Evolutionary conservation across 2,329 filamentous ascomycete species (phyloP).

Genomic region (Ilyonectria mors-panacis): DNA sequence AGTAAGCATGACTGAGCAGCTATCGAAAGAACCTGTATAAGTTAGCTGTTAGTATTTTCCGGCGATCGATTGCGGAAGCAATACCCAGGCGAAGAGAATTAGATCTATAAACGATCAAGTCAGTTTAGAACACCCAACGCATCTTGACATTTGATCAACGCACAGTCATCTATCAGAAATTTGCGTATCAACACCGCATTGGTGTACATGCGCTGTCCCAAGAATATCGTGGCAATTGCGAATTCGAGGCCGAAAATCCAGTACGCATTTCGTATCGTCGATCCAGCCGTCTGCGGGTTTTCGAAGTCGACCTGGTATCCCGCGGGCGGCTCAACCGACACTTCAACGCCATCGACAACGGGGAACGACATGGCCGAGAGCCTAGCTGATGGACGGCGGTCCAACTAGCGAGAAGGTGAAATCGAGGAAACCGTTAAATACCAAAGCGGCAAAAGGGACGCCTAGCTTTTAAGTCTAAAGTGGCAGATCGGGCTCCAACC

Average conservation of each 20-base stretch:
- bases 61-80: neutral
- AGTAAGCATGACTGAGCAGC: conserved; percentile 7
- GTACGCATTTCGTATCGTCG: conserved; percentile 35
- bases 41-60: neutral
- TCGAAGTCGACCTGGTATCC: conserved; percentile 51
- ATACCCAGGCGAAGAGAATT: conserved; percentile 22
- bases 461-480: neutral
- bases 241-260: conserved; percentile 43
- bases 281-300: conserved; percentile 41
- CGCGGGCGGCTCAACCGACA: conserved; percentile 43
- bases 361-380: conserved; percentile 28
- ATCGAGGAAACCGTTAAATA: neutral
- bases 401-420: neutral
- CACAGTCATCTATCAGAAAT: conserved; percentile 31
- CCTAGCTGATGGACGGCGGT: neutral
- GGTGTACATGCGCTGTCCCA: conserved; percentile 48
- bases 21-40: conserved; percentile 11
- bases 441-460: neutral
- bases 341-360: conserved; percentile 45
- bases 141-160: conserved; percentile 5
- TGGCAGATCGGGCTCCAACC: neutral
- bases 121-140: neutral
- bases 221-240: conserved; percentile 31
- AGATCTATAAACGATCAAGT: conserved; percentile 5
- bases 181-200: conserved; percentile 33